These are phyloP conservation scores for Rhinocladiella similis DNA, from an alignment of 2,329 filamentous ascomycete genomes.

Conservation along the genomic window DNA sequence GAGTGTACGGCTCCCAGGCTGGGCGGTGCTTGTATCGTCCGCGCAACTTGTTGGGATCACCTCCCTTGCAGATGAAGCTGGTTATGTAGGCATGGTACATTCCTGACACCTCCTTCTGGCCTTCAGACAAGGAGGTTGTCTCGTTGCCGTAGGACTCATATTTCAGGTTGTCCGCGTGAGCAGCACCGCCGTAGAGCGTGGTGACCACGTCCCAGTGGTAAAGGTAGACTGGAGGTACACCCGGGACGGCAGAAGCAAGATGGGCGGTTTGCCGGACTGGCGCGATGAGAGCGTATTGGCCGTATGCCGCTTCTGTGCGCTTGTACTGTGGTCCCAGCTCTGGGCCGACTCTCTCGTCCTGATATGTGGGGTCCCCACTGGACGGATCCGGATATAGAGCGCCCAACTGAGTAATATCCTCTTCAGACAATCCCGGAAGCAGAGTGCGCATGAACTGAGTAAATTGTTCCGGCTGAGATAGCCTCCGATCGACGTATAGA, in stretches of 20 bases:
- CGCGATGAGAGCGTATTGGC: conserved; percentile 51
- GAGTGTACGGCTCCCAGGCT: conserved; percentile 39
- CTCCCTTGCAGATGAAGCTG: conserved; percentile 47
- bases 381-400: conserved; percentile 63
- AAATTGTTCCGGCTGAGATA: conserved; percentile 67
- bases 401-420: conserved; percentile 52
- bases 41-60: conserved; percentile 44
- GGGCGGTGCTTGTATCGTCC: conserved; percentile 33
- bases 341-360: conserved; percentile 34
- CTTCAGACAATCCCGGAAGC: conserved; percentile 57
- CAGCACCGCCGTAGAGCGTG: conserved; percentile 46
- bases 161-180: conserved; percentile 50
- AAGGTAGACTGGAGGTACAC: conserved; percentile 45
- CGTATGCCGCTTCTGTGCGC: conserved; percentile 51
- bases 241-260: conserved; percentile 18
- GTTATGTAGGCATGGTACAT: conserved; percentile 50
- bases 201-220: conserved; percentile 57
- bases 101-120: conserved; percentile 45
- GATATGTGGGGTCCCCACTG: conserved; percentile 43
- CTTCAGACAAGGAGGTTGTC: conserved; percentile 37
- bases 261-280: conserved; percentile 50
- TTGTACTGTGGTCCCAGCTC: conserved; percentile 54
- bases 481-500: conserved; percentile 57
- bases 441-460: conserved; percentile 61
- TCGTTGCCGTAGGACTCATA: conserved; percentile 48